Evolutionary conservation across 495 filamentous ascomycete genomes (phyloP), one percentile per base, ranked within the genome.

Genomic region (Amphirosellinia nigrospora): DNA sequence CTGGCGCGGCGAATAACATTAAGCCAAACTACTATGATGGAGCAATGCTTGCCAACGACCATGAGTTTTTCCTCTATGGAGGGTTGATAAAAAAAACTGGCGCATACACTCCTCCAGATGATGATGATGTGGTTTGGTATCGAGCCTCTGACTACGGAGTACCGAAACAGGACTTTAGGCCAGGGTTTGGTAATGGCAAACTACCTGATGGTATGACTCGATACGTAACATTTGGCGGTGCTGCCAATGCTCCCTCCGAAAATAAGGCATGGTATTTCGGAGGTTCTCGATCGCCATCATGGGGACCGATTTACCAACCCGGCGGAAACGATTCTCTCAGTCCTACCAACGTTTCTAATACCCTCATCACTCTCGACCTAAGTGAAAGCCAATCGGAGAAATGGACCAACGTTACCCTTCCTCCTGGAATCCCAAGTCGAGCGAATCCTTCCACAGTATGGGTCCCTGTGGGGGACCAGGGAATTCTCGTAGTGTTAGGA

Each of bases 261-360:
- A 90, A 93, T 69, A 83, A 87, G 64, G 90, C 87, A 0, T 94
- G 89, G 81, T 91, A 92, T 72, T 91, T 94, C 72, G 86, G 88
- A 4, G 91, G 91, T 0, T 82, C 88, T 81, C 86, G 81, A 30
- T 82, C 84, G 0, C 55, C 74, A 7, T 77, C 78, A 68, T 83
- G 79, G 74, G 85, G 86, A 0, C 72, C 81, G 1, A 84, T 91
- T 69, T 84, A 80, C 58, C 69, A 73, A 19, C 41, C 59, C 6
- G 28, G 28, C 5, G 38, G 60, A 7, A 84, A 84, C 67, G 36
- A 58, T 6, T 72, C 77, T 11, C 60, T 77, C 10, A 82, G 77
- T 43, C 79, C 82, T 10, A 64, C 73, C 55, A 56, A 76, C n/a
- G 53, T 76, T 13, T 84, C 86, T 39, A 71, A 85, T 68, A 86